Conservation (phyloP, 176 grass and related monocot species). For the Oryza glaberrima region DNA sequence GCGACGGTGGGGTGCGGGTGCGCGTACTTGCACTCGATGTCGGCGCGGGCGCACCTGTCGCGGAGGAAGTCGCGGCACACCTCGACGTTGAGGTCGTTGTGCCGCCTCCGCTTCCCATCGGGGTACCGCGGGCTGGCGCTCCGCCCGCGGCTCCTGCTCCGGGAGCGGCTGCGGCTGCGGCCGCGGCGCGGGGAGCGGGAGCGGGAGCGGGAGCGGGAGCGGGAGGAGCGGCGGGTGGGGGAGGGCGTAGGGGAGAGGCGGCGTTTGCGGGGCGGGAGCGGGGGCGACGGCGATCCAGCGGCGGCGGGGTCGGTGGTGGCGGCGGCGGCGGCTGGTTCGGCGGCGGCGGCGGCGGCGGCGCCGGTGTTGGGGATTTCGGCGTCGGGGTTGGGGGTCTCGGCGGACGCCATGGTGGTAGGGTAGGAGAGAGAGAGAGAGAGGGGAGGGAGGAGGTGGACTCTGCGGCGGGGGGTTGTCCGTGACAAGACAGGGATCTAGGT, state of each 20-base stretch:
- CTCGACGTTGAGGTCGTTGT: slow-evolving; percentile 53
- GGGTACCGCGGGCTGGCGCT: slow-evolving; percentile 45
- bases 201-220: neutral
- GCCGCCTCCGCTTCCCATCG: slow-evolving; percentile 56
- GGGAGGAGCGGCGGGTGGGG: slow-evolving; percentile 41
- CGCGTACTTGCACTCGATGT: slow-evolving; percentile 69
- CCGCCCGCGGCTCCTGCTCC: neutral
- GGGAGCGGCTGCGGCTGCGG: neutral
- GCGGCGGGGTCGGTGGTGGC: slow-evolving; percentile 3
- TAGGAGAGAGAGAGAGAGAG: neutral
- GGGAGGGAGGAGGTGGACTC: neutral
- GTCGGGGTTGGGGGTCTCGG: slow-evolving; percentile 31
- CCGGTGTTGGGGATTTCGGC: slow-evolving; percentile 16
- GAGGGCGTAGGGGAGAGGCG: slow-evolving; percentile 48
- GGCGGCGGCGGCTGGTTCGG: neutral
- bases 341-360: neutral
- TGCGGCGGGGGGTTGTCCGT: neutral
- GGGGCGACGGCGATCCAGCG: slow-evolving; percentile 48
- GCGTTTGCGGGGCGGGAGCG: slow-evolving; percentile 59
- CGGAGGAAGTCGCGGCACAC: slow-evolving; percentile 66
- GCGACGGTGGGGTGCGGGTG: slow-evolving; percentile 60
- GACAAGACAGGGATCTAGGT: slow-evolving; percentile 31
- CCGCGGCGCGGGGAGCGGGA: slow-evolving; percentile 26
- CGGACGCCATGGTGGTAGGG: slow-evolving; percentile 22
- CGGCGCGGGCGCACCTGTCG: slow-evolving; percentile 53